Conservation (phyloP, 768 basidiomycete species). For the Lactifluus echinatus region DNA sequence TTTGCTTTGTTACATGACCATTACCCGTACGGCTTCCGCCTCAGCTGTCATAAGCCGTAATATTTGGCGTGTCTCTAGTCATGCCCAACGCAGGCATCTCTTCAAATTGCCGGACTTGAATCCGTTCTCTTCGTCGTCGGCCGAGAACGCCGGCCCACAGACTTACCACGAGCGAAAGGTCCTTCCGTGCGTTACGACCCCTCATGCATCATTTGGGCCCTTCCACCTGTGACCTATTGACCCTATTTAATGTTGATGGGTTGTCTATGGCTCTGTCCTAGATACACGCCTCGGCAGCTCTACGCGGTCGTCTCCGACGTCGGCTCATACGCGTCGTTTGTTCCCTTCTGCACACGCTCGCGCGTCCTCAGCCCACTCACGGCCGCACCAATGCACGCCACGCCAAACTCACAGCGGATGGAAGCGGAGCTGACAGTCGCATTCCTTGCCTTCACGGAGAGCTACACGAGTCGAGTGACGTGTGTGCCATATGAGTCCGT, state of each 20-base stretch:
- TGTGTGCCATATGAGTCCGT: conserved; percentile 74
- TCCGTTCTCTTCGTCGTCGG: conserved; percentile 33
- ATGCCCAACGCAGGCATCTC: conserved; percentile 11
- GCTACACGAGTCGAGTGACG: conserved; percentile 78
- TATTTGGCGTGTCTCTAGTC: neutral
- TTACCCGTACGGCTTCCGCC: neutral
- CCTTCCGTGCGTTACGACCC: conserved; percentile 60
- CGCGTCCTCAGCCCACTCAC: conserved; percentile 42
- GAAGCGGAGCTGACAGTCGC: conserved; percentile 84
- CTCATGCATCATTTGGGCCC: conserved; percentile 5
- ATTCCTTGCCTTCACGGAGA: conserved; percentile 80
- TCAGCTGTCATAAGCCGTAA: neutral
- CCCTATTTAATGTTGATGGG: neutral
- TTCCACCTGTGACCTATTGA: conserved; percentile 11
- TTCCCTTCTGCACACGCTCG: conserved; percentile 82
- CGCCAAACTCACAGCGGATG: conserved; percentile 34
- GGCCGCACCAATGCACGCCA: conserved; percentile 20
- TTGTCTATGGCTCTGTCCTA: conserved; percentile 25
- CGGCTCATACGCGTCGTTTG: conserved; percentile 72
- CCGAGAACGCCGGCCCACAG: conserved; percentile 37
- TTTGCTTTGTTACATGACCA: conserved; percentile 2
- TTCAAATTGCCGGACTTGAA: conserved; percentile 42
- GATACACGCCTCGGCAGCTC: conserved; percentile 70
- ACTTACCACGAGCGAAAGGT: conserved; percentile 78
- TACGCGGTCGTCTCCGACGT: conserved; percentile 87